Evolutionary conservation across 208 protist genomes (phyloP), one percentile per base, ranked within the genome.

Genomic region (Angomonas ambiguus): DNA sequence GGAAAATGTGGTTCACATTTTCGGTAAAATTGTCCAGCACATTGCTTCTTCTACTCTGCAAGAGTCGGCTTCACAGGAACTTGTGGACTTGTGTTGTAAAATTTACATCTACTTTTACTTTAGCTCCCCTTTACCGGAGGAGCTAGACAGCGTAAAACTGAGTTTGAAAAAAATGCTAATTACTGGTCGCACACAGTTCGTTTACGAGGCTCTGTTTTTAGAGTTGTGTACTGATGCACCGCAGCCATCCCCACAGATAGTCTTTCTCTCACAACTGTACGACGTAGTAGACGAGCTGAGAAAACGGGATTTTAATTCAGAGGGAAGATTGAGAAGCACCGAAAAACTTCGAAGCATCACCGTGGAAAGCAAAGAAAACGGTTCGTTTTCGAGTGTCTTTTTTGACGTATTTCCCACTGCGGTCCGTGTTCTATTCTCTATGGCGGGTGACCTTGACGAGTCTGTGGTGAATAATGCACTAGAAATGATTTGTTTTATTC

Each of bases 401-500:
- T 48, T 72, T 2, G 30, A 60, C n/a, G 48, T 30, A 25, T 20
- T 67, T 38, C 68, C 68, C 16, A 38, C 58, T 33, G 61, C 68
- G 20, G 25, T 72, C 30, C 20, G 22, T n/a, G 59, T 32, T 1
- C 53, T 72, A 2, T 66, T 55, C 25, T 63, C 58, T 5, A 35
- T 62, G 16, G 31, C 49, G 18, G 38, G 61, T 33, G 68, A 72
- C 38, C 53, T 72, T 0, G 68, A 72, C 2, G 68, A 66, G 5
- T 8, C 10, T 3, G 45, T 53, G 18, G 45, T 24, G 18, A 5
- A 13, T 20, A 13, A 5, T n/a, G 45, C 45, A 8, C 10, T 27
- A 13, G 18, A 53, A 27, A 53, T 53, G 3, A 13, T 53, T 27
- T 5, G 10, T 8, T 24, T 5, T 27, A 53, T 53, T 13, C 8